Evolutionary conservation across 768 basidiomycete species (phyloP).

Genomic region (Hortiboletus campestris): DNA sequence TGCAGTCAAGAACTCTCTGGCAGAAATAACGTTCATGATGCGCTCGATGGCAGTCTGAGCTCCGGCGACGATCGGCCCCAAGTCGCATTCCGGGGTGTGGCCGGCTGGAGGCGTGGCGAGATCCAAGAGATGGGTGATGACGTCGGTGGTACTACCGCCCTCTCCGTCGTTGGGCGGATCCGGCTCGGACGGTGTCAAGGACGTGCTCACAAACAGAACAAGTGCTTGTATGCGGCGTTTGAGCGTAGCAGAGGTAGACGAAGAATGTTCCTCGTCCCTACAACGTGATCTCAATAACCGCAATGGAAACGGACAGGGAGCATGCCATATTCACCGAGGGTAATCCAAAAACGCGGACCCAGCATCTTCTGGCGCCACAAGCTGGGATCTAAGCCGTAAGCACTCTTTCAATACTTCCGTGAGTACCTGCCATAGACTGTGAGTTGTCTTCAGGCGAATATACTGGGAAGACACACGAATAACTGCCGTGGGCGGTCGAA

Average conservation of each 20-base stretch:
- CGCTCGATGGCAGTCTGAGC: constrained; percentile 53
- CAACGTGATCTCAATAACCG: not conserved
- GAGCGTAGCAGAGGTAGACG: constrained; percentile 40
- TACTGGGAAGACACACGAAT: constrained; percentile 39
- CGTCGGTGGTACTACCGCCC: constrained; percentile 35
- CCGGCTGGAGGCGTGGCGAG: constrained; percentile 40
- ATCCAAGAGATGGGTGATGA: constrained; percentile 50
- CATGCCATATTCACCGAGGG: constrained; percentile 39
- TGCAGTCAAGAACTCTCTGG: constrained; percentile 62
- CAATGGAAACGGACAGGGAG: not conserved
- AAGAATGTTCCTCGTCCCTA: constrained; percentile 61
- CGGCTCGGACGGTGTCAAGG: constrained; percentile 39
- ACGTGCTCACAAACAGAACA: constrained; percentile 58
- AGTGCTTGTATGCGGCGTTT: constrained; percentile 68
- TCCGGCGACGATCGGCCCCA: constrained; percentile 44
- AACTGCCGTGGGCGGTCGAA: constrained; percentile 48
- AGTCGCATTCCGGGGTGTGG: constrained; percentile 32
- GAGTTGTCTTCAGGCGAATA: not conserved
- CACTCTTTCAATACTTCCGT: constrained; percentile 67
- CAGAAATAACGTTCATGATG: constrained; percentile 64
- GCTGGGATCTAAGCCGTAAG: constrained; percentile 49
- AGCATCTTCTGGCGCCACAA: constrained; percentile 37
- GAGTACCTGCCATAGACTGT: constrained; percentile 47
- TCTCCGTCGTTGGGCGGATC: not conserved
- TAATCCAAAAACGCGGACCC: constrained; percentile 55